Evolutionary conservation across 2,329 filamentous ascomycete species (phyloP).

Genomic region (Capronia epimyces): DNA sequence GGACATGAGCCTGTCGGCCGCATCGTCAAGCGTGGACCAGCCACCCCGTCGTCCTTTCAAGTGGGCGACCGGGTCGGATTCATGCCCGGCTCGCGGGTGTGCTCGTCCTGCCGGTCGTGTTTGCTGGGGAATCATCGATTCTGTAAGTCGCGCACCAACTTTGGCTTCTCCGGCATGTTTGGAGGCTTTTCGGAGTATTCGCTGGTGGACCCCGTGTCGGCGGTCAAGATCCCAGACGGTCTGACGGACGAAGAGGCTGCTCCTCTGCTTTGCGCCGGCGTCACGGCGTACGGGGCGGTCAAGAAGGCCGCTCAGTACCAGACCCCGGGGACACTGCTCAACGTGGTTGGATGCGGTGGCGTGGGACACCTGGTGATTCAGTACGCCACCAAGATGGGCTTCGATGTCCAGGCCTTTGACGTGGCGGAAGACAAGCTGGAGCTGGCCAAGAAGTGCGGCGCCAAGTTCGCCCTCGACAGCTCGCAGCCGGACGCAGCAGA

Average conservation of each 20-base stretch:
- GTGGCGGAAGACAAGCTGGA: not conserved
- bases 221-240: not conserved
- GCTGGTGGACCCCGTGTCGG: not conserved
- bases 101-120: not conserved
- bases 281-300: not conserved
- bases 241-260: not conserved
- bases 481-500: no score
- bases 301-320: not conserved
- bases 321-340: not conserved
- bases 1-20: not conserved
- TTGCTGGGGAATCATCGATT: not conserved
- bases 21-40: not conserved
- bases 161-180: not conserved
- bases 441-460: not conserved
- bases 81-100: not conserved
- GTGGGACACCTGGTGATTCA: not conserved
- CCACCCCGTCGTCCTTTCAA: not conserved
- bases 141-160: not conserved
- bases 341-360: not conserved
- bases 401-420: not conserved
- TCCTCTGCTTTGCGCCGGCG: not conserved
- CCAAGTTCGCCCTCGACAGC: not conserved
- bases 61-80: constrained; percentile 1
- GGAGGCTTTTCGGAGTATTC: not conserved
- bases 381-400: not conserved